Evolutionary conservation across 148 eudicot species (phyloP), one percentile per base, ranked within the genome.

Genomic region (Heliosperma pusillum): DNA sequence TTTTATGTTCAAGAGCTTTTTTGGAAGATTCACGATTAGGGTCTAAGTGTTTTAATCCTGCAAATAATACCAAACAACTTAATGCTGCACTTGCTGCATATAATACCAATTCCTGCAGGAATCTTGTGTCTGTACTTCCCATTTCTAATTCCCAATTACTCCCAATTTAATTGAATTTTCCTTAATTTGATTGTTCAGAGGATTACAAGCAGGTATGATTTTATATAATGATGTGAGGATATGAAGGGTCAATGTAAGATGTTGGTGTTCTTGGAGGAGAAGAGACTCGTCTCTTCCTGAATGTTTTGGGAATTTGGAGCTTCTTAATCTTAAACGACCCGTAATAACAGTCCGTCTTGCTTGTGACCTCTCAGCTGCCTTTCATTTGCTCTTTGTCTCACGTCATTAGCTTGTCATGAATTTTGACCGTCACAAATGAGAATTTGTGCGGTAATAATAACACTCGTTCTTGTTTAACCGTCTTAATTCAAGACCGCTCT

Each of bases 51-150:
- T 79, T 84, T 30, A 91, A 82, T 10, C 97, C 97, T 17, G 80
- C 87, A 53, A 89, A 87, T 73, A 93, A 69, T 0, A 93, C 98
- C 79, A 93, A 70, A 16, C 85, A 85, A 61, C 98, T 93, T 10
- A 93, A 70, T 3, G 98, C 98, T 8, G 98, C 97, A 81, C 98
- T 91, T n/a, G 97, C 98, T 66, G 98, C 98, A 72, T 88, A 93
- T 22, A 91, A 74, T 2, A 89, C 29, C 78, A 93, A 66, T 52
- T 93, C 93, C 60, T 93, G 98, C 36, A 91, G 17, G 21, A 93
- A 74, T 72, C 77, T 87, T 8, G 91, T 83, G 74, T 89, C 91
- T 21, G 88, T 75, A 64, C 78, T 74, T 70, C 87, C 77, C 87
- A 84, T 84, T 69, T 77, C 11, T 9, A 40, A 72, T 30, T 17